Percentiles rank a stretch among this genome's conserved stretches.
Evolutionary conservation across 176 grass and related monocot genomes (phyloP).

Genomic region (Bromus sterilis): DNA sequence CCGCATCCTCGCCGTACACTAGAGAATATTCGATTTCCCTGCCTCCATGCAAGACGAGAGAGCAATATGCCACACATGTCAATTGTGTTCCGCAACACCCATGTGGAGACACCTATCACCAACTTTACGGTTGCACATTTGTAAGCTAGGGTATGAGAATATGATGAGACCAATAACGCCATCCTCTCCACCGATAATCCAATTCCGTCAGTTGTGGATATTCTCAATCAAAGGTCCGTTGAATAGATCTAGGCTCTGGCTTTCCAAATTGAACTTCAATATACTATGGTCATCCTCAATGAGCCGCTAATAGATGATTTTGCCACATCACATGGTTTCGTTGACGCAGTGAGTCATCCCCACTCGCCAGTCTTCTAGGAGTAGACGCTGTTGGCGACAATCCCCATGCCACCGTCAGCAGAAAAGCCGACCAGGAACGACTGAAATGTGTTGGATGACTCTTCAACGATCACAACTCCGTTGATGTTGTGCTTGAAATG

Average conservation of each 20-base stretch:
- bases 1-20: not conserved
- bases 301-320: not conserved
- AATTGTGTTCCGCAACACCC: not conserved
- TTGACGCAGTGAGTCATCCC: not conserved
- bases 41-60: not conserved
- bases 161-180: not conserved
- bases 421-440: not conserved
- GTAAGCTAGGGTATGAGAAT: not conserved
- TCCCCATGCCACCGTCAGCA: not conserved
- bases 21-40: not conserved
- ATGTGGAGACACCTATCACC: not conserved
- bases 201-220: not conserved
- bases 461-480: not conserved
- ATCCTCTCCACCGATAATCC: not conserved
- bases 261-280: not conserved
- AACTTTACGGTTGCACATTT: not conserved
- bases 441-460: not conserved
- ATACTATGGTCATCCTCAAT: not conserved
- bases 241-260: not conserved
- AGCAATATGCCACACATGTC: not conserved
- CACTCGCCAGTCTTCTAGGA: not conserved
- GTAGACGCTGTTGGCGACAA: not conserved
- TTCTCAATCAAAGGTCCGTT: not conserved
- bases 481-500: not conserved
- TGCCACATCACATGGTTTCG: not conserved